A percentile compares a stretch with the other conserved stretches of the same genome.
phyloP scores from a whole-genome alignment of 495 filamentous ascomycete genomes.

The Lasiosphaeriaceae sp. region DNA sequence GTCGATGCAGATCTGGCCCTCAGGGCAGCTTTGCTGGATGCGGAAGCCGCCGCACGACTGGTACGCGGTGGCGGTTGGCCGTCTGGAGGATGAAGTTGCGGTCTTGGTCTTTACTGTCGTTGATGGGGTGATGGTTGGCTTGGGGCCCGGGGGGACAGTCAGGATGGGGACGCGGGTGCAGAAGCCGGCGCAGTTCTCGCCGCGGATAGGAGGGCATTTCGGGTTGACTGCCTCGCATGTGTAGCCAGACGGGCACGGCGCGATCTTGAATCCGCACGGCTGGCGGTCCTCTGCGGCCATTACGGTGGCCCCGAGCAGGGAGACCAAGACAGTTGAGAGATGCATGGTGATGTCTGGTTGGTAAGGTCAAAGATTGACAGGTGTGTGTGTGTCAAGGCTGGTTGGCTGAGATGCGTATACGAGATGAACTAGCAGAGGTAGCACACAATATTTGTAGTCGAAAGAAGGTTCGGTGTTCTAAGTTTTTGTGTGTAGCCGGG shows the following conservation, averaged over 20 bases:
- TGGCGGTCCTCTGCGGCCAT: neutral
- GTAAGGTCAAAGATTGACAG: too few species aligned
- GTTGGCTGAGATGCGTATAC: too few species aligned
- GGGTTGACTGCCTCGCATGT: slow-evolving; percentile 17
- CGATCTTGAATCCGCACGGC: slow-evolving; percentile 24
- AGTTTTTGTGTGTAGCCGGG: neutral
- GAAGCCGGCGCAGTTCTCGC: slow-evolving; percentile 20
- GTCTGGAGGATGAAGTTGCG: neutral
- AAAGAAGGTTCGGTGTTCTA: neutral
- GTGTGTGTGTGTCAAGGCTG: too few species aligned
- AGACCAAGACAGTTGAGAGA: neutral
- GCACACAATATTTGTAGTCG: neutral
- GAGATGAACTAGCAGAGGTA: neutral
- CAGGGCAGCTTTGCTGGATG: slow-evolving; percentile 6
- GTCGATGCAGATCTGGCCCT: slow-evolving; percentile 26
- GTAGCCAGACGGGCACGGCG: slow-evolving; percentile 13
- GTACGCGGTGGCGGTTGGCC: slow-evolving; percentile 8
- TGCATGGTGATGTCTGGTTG: neutral
- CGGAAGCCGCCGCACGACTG: slow-evolving; percentile 25
- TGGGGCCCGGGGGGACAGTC: neutral
- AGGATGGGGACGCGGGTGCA: slow-evolving; percentile 9
- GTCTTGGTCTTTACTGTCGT: neutral
- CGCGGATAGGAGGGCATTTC: slow-evolving; percentile 7
- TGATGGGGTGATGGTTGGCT: neutral
- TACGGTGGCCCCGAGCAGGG: neutral